Conservation (phyloP, 805 yeast species). For the Lipomyces orientalis region DNA sequence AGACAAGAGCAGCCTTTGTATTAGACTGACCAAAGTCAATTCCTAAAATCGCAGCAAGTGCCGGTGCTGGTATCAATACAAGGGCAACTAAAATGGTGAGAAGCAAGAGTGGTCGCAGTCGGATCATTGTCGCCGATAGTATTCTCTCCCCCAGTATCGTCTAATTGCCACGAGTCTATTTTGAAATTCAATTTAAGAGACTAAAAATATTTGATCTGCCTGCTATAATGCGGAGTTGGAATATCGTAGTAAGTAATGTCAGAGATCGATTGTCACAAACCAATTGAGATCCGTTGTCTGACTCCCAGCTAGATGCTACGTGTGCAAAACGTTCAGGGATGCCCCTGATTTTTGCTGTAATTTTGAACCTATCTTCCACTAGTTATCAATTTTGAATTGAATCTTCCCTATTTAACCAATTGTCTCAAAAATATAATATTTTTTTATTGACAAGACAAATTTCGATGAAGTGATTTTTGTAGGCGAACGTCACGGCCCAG, state of each 20-base stretch:
- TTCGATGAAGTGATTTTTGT: no score
- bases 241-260: background rate
- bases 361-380: background rate
- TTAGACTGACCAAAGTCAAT: conserved; percentile 88
- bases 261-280: background rate
- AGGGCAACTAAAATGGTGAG: background rate
- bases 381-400: background rate
- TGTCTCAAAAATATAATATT: no score
- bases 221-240: background rate
- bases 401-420: background rate
- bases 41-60: conserved; percentile 69
- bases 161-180: no score
- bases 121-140: background rate
- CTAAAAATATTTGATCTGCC: no score
- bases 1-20: conserved; percentile 85
- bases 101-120: background rate
- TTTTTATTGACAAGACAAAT: no score
- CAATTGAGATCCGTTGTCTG: background rate
- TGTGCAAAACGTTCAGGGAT: background rate
- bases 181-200: background rate
- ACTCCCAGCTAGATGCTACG: background rate
- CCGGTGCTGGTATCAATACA: conserved; percentile 6
- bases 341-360: background rate
- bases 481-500: no score
- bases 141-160: background rate